Conservation (phyloP, 306 rosid species). For the Astragalus glycyphyllos region DNA sequence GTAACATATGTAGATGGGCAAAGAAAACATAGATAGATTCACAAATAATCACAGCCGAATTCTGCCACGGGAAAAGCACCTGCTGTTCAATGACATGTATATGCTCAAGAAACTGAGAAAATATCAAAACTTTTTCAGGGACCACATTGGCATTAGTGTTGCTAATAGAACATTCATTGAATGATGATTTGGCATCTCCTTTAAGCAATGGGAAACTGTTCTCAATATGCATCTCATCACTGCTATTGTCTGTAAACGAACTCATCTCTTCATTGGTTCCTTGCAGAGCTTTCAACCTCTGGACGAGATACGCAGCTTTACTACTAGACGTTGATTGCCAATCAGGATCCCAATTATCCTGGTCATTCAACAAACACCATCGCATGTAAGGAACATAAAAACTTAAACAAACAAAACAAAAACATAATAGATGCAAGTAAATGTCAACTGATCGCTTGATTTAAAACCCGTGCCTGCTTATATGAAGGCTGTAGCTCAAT, state of each 20-base stretch:
- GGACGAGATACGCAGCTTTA: slow-evolving; percentile 79
- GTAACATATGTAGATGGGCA: slow-evolving; percentile 10
- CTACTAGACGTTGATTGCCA: slow-evolving; percentile 99
- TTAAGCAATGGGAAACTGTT: slow-evolving; percentile 45
- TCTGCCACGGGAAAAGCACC: slow-evolving; percentile 51
- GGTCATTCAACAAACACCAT: slow-evolving; percentile 46
- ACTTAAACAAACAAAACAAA: neutral
- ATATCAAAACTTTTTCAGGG: slow-evolving; percentile 81
- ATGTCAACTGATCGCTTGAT: slow-evolving; percentile 31
- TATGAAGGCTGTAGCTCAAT: slow-evolving; percentile 97
- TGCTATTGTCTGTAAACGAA: slow-evolving; percentile 37
- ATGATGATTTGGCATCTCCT: slow-evolving; percentile 40
- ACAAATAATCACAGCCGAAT: slow-evolving; percentile 13
- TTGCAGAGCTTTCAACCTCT: slow-evolving; percentile 73
- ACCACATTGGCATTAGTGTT: slow-evolving; percentile 39
- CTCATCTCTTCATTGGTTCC: slow-evolving; percentile 55
- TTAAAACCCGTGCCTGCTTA: slow-evolving; percentile 73
- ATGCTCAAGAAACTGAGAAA: slow-evolving; percentile 99
- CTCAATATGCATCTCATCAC: slow-evolving; percentile 42
- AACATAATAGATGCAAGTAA: neutral
- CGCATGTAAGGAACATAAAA: slow-evolving; percentile 22
- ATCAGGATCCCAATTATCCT: slow-evolving; percentile 99
- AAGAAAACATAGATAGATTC: slow-evolving; percentile 14
- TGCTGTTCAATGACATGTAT: slow-evolving; percentile 96
- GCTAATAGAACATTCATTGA: slow-evolving; percentile 42